Conservation (phyloP, 129 eudicot genomes). For the Daucus carota region DNA sequence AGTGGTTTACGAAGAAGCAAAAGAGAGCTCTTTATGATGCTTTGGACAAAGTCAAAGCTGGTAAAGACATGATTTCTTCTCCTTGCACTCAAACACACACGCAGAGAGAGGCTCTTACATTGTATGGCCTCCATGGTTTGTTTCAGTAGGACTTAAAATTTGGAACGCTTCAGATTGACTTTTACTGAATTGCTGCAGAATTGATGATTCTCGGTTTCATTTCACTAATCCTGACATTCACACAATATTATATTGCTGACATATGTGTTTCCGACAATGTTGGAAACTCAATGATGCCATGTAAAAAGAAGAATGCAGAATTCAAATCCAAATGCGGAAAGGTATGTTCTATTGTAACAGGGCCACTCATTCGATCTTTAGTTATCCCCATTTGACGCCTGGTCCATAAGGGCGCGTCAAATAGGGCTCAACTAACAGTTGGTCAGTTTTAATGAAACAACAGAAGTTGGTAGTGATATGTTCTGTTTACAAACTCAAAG, state of each 20-base stretch:
- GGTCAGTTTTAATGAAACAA: too few species aligned
- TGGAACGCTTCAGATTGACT: not conserved
- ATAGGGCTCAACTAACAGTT: too few species aligned
- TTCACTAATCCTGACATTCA: slow-evolving; percentile 64
- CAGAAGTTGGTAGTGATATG: too few species aligned
- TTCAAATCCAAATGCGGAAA: not conserved
- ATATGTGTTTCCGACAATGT: slow-evolving; percentile 47
- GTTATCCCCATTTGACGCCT: too few species aligned
- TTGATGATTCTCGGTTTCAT: slow-evolving; percentile 95
- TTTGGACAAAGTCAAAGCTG: slow-evolving; percentile 80
- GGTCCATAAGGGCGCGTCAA: too few species aligned
- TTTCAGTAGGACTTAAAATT: not conserved
- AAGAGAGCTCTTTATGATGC: slow-evolving; percentile 77
- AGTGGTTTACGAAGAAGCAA: slow-evolving; percentile 52
- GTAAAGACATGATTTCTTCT: slow-evolving; percentile 25
- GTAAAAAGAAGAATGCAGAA: slow-evolving; percentile 8
- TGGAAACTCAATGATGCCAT: slow-evolving; percentile 73
- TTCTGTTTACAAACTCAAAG: too few species aligned
- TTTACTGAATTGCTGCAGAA: slow-evolving; percentile 36
- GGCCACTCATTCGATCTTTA: too few species aligned
- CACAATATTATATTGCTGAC: slow-evolving; percentile 56
- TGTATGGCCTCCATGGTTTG: not conserved
- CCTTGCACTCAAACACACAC: not conserved
- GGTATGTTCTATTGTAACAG: not conserved
- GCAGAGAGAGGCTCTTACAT: not conserved